A percentile compares a stretch with the other conserved stretches of the same genome.
Conservation (phyloP, 345 rosid genomes). For the Hirschfeldia incana region DNA sequence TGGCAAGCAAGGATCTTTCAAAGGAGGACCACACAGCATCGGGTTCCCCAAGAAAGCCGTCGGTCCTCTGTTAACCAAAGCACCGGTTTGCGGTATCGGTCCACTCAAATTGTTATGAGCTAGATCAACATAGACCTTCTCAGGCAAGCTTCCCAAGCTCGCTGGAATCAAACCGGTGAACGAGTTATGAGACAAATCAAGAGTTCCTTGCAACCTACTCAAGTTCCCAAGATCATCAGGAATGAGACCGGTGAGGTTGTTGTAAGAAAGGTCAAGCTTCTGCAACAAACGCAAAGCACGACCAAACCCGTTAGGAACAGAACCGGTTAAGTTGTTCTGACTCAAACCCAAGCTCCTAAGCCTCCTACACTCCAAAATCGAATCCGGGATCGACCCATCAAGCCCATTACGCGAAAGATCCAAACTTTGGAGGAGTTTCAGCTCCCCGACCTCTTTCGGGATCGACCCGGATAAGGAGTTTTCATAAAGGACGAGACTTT, state of each 20-base stretch:
- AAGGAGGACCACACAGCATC: constrained; percentile 85
- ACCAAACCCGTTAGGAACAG: constrained; percentile 71
- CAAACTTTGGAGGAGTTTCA: constrained; percentile 63
- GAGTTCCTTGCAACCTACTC: constrained; percentile 89
- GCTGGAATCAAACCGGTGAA: constrained; percentile 76
- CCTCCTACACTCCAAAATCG: constrained; percentile 69
- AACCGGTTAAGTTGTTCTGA: constrained; percentile 71
- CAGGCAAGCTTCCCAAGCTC: constrained; percentile 81
- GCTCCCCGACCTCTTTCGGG: constrained; percentile 64
- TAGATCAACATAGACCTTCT: constrained; percentile 91
- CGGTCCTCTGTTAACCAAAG: constrained; percentile 86
- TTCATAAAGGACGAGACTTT: constrained; percentile 89
- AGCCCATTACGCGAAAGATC: constrained; percentile 82
- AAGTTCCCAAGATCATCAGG: constrained; percentile 73
- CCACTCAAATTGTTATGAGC: constrained; percentile 84
- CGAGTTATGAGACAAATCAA: constrained; percentile 84
- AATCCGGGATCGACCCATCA: constrained; percentile 69
- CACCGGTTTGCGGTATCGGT: constrained; percentile 89
- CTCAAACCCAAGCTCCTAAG: constrained; percentile 69
- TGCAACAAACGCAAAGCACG: constrained; percentile 59
- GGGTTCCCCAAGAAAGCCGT: constrained; percentile 91
- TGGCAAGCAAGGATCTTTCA: constrained; percentile 75
- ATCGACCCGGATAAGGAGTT: constrained; percentile 76
- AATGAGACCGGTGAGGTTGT: constrained; percentile 62
- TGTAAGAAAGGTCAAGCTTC: constrained; percentile 77